Evolutionary conservation across 192 early-diverging fungal genomes (phyloP).

Genomic region (Pilobolus umbonatus): DNA sequence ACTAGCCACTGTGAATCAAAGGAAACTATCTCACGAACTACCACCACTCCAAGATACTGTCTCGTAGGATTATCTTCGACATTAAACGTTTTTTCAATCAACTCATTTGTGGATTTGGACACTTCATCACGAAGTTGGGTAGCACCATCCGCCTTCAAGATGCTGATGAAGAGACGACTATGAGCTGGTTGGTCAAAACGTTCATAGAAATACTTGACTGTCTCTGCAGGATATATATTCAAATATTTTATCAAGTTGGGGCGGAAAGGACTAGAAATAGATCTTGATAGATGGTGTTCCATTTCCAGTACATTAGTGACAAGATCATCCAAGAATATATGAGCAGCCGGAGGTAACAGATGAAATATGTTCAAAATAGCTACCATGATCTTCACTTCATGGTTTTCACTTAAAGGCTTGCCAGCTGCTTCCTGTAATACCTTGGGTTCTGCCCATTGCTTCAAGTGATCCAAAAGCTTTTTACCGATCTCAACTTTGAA

Average conservation of each 20-base stretch:
- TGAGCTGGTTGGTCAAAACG: conserved; percentile 55
- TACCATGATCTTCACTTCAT: conserved; percentile 92
- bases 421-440: conserved; percentile 76
- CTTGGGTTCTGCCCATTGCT: conserved; percentile 86
- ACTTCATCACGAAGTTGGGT: conserved; percentile 62
- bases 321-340: conserved; percentile 89
- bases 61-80: conserved; percentile 27
- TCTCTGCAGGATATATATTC: conserved; percentile 82
- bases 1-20: conserved; percentile 52
- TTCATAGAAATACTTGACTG: conserved; percentile 80
- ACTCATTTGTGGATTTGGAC: conserved; percentile 45
- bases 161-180: conserved; percentile 60
- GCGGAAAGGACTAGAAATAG: conserved; percentile 90
- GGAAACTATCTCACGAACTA: conserved; percentile 50
- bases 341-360: conserved; percentile 83
- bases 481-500: conserved; percentile 99
- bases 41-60: conserved; percentile 55
- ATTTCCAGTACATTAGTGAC: conserved; percentile 83
- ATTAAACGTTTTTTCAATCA: conserved; percentile 48
- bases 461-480: conserved; percentile 93
- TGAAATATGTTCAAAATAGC: conserved; percentile 93
- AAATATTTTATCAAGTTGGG: conserved; percentile 85
- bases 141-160: conserved; percentile 51
- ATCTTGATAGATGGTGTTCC: conserved; percentile 76
- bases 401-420: conserved; percentile 82